Base-by-base conservation (phyloP, 768 basidiomycete species). In the Rhizopogon vinicolor region DNA sequence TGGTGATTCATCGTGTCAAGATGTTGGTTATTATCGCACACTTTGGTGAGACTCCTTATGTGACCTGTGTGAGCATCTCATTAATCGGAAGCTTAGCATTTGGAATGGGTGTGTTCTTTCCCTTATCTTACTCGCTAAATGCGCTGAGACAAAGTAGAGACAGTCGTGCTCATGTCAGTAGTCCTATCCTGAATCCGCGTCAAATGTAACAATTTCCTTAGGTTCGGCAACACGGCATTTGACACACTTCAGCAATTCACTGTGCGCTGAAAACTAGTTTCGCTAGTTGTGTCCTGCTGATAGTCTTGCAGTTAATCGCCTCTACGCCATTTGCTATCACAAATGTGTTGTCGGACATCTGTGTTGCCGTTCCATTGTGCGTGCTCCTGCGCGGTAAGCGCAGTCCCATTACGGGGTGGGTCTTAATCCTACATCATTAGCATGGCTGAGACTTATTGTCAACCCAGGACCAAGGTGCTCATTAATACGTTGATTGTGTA, bases 241-340 rank as follows among this genome's bases (percentile, higher is more conserved):
- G 44, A 60, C 13, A 60, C 65, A 28, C 64, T 78, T 7, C 65
- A 68, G 25, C 68, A 74, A 33, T 70, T 75, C 25, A 73, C 67
- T 8, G 75, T 75, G 48, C 18, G 72, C 63, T 9, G 39, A n/a
- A 1, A 16, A 37, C 14, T 29, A 22, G 19, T 33, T 33, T 33
- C 29, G 33, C 45, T 35, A 14, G 53, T 25, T 29, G 49, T 29
- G 31, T 9, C 25, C 12, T 41, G 33, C 22, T 51, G 33, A 22
- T 29, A 40, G 9, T 33, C 51, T 13, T 44, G 7, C 44, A 77
- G 76, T 62, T 75, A 7, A 64, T 68, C 14, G 67, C 69, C 7
- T 75, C 72, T 2, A 58, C 77, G n/a, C 80, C 80, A 4, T 80
- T 81, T 58, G 78, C 72, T 5, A 54, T 78, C 14, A 67, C 66